These are phyloP conservation scores for Apiospora kogelbergensis DNA, from an alignment of 2,329 filamentous ascomycete species.

Conservation along the genomic window DNA sequence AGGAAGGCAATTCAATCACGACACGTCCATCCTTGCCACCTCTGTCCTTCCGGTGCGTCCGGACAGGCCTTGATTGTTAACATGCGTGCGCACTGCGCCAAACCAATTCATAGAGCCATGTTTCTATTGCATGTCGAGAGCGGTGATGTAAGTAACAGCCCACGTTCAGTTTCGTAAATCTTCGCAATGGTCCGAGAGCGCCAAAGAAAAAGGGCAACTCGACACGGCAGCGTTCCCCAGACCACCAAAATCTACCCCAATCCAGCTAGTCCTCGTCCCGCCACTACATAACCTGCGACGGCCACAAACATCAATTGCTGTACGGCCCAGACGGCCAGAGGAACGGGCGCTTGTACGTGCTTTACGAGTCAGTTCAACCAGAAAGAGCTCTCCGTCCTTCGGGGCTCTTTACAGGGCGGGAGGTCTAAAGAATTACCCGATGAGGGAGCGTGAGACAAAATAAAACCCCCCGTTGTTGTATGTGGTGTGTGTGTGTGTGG, in stretches of 20 bases:
- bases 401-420: not conserved
- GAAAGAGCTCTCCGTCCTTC: not conserved
- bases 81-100: not conserved
- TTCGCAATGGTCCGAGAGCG: not conserved
- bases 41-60: no score
- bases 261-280: not conserved
- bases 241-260: not conserved
- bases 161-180: not conserved
- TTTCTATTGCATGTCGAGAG: not conserved
- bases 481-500: not conserved
- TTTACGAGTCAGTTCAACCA: not conserved
- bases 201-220: not conserved
- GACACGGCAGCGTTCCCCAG: not conserved
- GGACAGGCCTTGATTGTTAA: not conserved
- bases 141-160: not conserved
- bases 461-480: not conserved
- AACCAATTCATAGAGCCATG: not conserved
- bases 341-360: not conserved
- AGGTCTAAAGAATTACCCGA: slow-evolving; percentile 1
- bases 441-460: not conserved
- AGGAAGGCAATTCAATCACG: not conserved
- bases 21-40: not conserved
- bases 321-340: no score
- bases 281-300: not conserved
- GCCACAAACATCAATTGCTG: not conserved